Evolutionary conservation across 768 basidiomycete species (phyloP), one percentile per base, ranked within the genome.

Genomic region (Collybiopsis confluens): DNA sequence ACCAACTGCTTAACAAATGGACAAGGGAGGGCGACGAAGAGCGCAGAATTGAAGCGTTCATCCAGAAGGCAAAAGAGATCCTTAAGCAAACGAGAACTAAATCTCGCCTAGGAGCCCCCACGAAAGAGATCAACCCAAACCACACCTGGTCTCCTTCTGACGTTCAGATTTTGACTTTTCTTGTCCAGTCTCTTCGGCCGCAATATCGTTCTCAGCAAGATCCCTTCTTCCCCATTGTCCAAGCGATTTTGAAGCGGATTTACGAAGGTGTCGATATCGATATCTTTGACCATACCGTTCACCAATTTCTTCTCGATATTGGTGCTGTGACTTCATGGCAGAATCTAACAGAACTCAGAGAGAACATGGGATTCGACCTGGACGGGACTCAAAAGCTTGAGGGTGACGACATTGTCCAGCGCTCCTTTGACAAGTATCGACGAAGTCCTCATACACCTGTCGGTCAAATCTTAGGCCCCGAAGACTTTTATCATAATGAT

Each of bases 301-400:
- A 78, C 59, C 69, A 68, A 54, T 66, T 86, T 20, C 72, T 97
- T 33, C 64, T 82, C 15, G 82, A 90, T 42, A 61, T 96, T 13
- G 94, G 96, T 6, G 77, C 85, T 6, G 63, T 90, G 20, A 76
- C 87, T 2, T 85, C 88, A 1, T 97, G 95, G 95, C 84, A 92
- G 58, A 86, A 93, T 59, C 56, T 81, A 27, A 68, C 68, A 1
- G 63, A 68, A 16, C 60, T 80, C 33, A 21, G 45, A 16, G 30
- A 36, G 9, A 61, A 58, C 11, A 43, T 65, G 13, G 65, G 69
- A 46, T 56, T 56, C 15, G 8, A 26, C 23, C 57, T 56, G 21
- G 59, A 65, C 8, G 60, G 45, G 15, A 16, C 7, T 9, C 20
- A 24, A 23, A 23, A 20, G 20, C 7, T 9, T 9, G 16, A 30